Evolutionary conservation across 2,329 filamentous ascomycete genomes (phyloP).

Genomic region (Emmonsia crescens): DNA sequence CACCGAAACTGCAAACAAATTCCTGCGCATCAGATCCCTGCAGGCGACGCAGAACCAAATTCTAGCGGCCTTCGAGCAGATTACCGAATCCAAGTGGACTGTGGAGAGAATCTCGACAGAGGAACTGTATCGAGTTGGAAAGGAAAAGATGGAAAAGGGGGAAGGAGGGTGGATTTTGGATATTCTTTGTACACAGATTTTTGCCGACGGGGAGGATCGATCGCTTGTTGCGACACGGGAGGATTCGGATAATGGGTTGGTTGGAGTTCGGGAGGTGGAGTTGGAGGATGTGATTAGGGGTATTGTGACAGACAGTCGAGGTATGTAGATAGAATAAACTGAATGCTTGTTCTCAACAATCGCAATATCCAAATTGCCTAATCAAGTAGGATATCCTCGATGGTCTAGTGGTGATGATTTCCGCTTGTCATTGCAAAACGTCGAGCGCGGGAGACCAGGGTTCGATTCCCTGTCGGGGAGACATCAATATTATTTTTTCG

Average conservation of each 20-base stretch:
- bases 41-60: conserved; percentile 9
- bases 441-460: background rate
- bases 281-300: background rate
- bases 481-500: background rate
- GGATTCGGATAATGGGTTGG: background rate
- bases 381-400: background rate
- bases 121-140: conserved; percentile 3
- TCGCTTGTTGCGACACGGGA: background rate
- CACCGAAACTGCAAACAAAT: conserved; percentile 8
- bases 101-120: conserved; percentile 8
- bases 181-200: background rate
- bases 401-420: conserved; percentile 1
- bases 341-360: background rate
- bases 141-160: background rate
- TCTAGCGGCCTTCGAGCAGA: conserved; percentile 9
- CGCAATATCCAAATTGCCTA: background rate
- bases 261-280: conserved; percentile 1
- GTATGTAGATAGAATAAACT: background rate
- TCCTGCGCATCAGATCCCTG: conserved; percentile 10
- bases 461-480: background rate
- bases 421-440: background rate
- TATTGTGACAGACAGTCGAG: background rate
- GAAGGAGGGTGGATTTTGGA: conserved; percentile 2
- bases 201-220: background rate
- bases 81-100: conserved; percentile 8